A percentile compares a stretch with the other conserved stretches of the same genome.
Evolutionary conservation across 2,329 filamentous ascomycete genomes (phyloP).

Genomic region (Neofusicoccum laricinum): DNA sequence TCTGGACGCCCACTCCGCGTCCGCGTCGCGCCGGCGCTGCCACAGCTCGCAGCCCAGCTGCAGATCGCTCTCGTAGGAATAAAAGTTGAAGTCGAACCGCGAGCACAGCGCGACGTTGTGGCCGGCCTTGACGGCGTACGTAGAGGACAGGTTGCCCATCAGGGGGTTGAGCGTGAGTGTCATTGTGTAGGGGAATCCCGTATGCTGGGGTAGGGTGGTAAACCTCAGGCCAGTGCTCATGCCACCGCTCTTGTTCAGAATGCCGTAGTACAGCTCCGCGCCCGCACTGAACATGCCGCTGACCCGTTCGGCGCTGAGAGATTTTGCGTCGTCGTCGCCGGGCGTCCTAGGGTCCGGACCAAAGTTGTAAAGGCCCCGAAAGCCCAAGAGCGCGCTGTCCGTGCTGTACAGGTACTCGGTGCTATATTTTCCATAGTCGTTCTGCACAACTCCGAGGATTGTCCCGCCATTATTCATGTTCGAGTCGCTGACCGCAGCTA

Average conservation of each 20-base stretch:
- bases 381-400: conserved; percentile 82
- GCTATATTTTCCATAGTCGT: conserved; percentile 83
- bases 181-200: conserved; percentile 87
- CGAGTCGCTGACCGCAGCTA: conserved; percentile 74
- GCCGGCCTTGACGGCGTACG: conserved; percentile 86
- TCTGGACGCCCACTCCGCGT: conserved; percentile 4
- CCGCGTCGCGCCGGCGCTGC: conserved; percentile 53
- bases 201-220: conserved; percentile 75
- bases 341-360: conserved; percentile 62
- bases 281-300: conserved; percentile 86
- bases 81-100: conserved; percentile 94
- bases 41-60: conserved; percentile 90
- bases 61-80: conserved; percentile 95
- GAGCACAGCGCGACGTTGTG: conserved; percentile 81
- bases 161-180: conserved; percentile 90
- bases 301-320: conserved; percentile 53
- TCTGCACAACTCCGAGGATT: conserved; percentile 69
- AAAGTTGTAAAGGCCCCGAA: conserved; percentile 92
- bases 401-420: conserved; percentile 89
- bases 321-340: conserved; percentile 18
- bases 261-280: conserved; percentile 92
- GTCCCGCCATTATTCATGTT: conserved; percentile 73
- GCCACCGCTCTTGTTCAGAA: conserved; percentile 89
- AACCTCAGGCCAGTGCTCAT: conserved; percentile 87
- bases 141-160: conserved; percentile 89